Conservation (phyloP, 1,284 basidiomycete genomes). For the Puccinia horiana region DNA sequence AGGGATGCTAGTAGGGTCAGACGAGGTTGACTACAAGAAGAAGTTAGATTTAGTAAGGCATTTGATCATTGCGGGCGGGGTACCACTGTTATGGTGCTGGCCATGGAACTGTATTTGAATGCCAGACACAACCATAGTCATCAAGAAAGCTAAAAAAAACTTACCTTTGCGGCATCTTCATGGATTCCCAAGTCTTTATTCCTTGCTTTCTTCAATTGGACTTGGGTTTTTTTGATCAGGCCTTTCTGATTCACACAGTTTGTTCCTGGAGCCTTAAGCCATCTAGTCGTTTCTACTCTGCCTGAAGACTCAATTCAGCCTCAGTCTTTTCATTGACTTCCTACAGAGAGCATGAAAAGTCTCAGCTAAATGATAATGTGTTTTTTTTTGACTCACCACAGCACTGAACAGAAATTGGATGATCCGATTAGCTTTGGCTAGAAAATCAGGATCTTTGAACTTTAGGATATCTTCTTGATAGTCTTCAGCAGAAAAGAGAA, state of each 20-base stretch:
- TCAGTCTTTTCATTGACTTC: slow-evolving; percentile 82
- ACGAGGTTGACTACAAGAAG: background rate
- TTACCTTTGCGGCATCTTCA: slow-evolving; percentile 65
- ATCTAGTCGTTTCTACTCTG: slow-evolving; percentile 79
- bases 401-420: slow-evolving; percentile 80
- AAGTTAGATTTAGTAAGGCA: background rate
- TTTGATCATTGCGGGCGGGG: background rate
- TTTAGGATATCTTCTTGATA: slow-evolving; percentile 71
- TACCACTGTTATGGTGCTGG: background rate
- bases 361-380: background rate
- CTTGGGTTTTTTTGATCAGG: slow-evolving; percentile 69
- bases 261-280: slow-evolving; percentile 86
- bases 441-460: slow-evolving; percentile 67
- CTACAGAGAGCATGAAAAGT: slow-evolving; percentile 53
- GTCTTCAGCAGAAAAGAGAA: slow-evolving; percentile 74
- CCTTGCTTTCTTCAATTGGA: slow-evolving; percentile 68
- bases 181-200: slow-evolving; percentile 72
- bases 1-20: background rate
- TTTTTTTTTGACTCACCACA: slow-evolving; percentile 62
- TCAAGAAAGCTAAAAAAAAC: too few species aligned
- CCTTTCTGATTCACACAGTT: slow-evolving; percentile 78
- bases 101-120: background rate
- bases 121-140: too few species aligned
- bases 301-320: slow-evolving; percentile 76
- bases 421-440: slow-evolving; percentile 72